These are phyloP conservation scores for Mycocentrospora acerina DNA, from an alignment of 2,329 filamentous ascomycete species.

Conservation along the genomic window DNA sequence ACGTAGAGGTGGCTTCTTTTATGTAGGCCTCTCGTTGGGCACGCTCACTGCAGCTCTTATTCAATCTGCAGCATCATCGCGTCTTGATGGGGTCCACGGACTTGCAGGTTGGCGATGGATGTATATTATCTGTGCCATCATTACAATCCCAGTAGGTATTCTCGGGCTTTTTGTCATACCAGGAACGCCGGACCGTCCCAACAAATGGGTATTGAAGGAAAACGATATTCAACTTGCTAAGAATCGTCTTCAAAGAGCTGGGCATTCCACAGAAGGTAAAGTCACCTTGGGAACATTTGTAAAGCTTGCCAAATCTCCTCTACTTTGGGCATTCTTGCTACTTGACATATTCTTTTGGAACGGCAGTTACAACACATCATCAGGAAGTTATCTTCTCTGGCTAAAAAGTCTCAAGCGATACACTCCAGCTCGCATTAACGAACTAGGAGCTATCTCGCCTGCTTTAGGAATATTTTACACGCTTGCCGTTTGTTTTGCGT, in stretches of 20 bases:
- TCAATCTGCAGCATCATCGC: constrained; percentile 42
- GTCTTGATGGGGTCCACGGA: constrained; percentile 58
- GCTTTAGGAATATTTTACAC: constrained; percentile 60
- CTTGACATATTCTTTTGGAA: constrained; percentile 62
- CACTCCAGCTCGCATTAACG: constrained; percentile 50
- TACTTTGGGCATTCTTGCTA: constrained; percentile 54
- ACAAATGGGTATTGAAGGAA: constrained; percentile 49
- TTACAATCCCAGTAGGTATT: constrained; percentile 58
- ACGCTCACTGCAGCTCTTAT: constrained; percentile 57
- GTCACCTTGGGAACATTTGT: constrained; percentile 22
- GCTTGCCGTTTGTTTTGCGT: constrained; percentile 56
- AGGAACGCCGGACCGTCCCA: constrained; percentile 54
- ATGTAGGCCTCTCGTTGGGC: constrained; percentile 54
- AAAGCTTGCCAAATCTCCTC: constrained; percentile 40
- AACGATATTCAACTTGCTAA: constrained; percentile 51
- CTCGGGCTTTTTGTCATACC: constrained; percentile 55
- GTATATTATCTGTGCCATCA: constrained; percentile 47
- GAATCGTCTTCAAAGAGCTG: constrained; percentile 48
- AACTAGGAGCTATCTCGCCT: constrained; percentile 55
- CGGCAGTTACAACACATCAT: constrained; percentile 47
- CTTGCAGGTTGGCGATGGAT: constrained; percentile 40
- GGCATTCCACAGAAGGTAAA: constrained; percentile 38
- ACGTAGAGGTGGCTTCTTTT: constrained; percentile 55
- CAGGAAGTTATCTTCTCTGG: constrained; percentile 59
- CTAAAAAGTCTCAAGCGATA: constrained; percentile 57